phyloP scores from a whole-genome alignment of 2,329 filamentous ascomycete species.

The Neopestalotiopsis rosae region DNA sequence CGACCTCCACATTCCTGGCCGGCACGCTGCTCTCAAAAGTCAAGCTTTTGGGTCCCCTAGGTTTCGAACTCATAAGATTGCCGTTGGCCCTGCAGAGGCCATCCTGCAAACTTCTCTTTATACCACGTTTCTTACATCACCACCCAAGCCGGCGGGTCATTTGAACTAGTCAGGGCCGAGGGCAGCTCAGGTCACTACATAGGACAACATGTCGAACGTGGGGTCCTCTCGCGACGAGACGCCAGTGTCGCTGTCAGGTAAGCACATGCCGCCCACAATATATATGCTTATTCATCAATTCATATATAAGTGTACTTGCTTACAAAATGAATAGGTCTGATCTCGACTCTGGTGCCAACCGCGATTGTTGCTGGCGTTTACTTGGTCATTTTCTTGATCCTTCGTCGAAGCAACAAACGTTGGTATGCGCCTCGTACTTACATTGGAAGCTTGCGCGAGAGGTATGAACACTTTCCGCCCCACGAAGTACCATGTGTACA shows the following conservation, averaged over 20 bases:
- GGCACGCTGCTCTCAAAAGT: background rate
- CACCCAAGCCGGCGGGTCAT: background rate
- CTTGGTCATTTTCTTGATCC: constrained; percentile 48
- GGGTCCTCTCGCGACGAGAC: constrained; percentile 21
- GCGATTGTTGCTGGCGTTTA: constrained; percentile 44
- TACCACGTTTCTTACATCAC: background rate
- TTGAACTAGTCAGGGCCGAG: background rate
- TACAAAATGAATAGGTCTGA: constrained; percentile 38
- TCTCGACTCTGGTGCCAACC: constrained; percentile 48
- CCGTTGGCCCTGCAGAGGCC: background rate
- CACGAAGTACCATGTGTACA: constrained; percentile 23
- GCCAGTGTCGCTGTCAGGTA: constrained; percentile 30
- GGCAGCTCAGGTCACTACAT: background rate
- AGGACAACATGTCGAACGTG: background rate
- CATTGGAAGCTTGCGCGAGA: constrained; percentile 50
- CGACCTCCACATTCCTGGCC: constrained; percentile 3
- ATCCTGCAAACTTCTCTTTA: background rate
- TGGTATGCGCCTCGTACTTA: constrained; percentile 58
- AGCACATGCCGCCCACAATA: constrained; percentile 10
- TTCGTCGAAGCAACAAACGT: constrained; percentile 50
- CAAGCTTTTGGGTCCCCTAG: background rate
- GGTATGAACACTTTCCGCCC: constrained; percentile 32
- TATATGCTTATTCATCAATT: background rate
- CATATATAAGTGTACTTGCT: background rate
- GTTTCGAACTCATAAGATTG: background rate